These are phyloP conservation scores for Epichloe glyceriae DNA, from an alignment of 2,329 filamentous ascomycete genomes.

Conservation along the genomic window DNA sequence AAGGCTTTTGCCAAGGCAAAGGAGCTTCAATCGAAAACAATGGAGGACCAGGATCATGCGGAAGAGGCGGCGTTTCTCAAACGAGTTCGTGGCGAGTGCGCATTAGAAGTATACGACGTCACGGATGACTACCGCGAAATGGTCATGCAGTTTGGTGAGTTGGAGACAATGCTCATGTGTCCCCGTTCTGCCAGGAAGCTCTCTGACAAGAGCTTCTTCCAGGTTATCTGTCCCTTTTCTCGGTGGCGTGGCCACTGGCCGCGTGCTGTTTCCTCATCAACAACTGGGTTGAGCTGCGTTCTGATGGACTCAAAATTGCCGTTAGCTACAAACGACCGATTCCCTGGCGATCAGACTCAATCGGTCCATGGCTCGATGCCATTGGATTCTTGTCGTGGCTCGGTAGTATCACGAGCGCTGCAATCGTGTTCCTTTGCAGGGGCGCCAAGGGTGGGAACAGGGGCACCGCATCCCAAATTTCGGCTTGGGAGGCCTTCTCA, in stretches of 20 bases:
- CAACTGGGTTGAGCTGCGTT: constrained; percentile 90
- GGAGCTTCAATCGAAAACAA: constrained; percentile 51
- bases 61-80: constrained; percentile 72
- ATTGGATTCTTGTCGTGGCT: constrained; percentile 89
- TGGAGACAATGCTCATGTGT: not conserved
- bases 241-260: constrained; percentile 89
- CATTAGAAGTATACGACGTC: constrained; percentile 77
- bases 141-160: constrained; percentile 62
- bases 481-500: constrained; percentile 66
- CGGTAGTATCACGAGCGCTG: constrained; percentile 75
- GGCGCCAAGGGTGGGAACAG: constrained; percentile 51
- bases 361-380: constrained; percentile 81
- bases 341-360: constrained; percentile 82
- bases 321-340: constrained; percentile 79
- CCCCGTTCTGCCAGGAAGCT: too few species aligned
- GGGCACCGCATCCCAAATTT: constrained; percentile 57
- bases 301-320: constrained; percentile 89
- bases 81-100: constrained; percentile 70
- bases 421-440: constrained; percentile 81
- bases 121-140: constrained; percentile 86
- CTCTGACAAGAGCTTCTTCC: constrained; percentile 14
- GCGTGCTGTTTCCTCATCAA: constrained; percentile 81
- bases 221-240: constrained; percentile 84
- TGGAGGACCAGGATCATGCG: constrained; percentile 48
- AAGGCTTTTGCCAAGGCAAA: constrained; percentile 68